phyloP scores from a whole-genome alignment of 129 eudicot genomes.

The Lonicera japonica region DNA sequence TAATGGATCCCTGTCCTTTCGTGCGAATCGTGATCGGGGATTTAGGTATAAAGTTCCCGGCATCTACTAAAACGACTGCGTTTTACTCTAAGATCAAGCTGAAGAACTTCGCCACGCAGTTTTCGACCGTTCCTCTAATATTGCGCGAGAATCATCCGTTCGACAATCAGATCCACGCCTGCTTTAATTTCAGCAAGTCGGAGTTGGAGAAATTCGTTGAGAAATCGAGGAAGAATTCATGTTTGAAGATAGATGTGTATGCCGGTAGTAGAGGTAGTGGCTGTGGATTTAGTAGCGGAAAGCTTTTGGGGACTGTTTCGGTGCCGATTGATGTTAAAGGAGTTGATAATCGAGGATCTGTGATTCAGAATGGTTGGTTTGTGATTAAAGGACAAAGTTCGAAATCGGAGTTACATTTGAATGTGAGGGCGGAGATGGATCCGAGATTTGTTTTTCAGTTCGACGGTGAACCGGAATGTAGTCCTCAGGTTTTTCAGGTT shows the following conservation, averaged over 20 bases:
- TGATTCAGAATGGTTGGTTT: conserved; percentile 69
- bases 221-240: conserved; percentile 3
- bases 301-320: conserved; percentile 39
- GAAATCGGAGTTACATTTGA: conserved; percentile 35
- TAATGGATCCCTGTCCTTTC: conserved; percentile 83
- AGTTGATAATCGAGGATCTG: conserved; percentile 20
- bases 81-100: conserved; percentile 65
- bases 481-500: conserved; percentile 90
- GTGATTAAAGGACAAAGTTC: conserved; percentile 29
- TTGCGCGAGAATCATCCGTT: conserved; percentile 29
- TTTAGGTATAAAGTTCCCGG: conserved; percentile 30
- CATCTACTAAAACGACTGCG: background rate
- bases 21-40: conserved; percentile 43
- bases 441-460: conserved; percentile 86
- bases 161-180: conserved; percentile 38
- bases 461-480: conserved; percentile 86
- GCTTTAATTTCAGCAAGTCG: conserved; percentile 41
- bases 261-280: conserved; percentile 14
- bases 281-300: conserved; percentile 50
- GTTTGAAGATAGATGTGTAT: conserved; percentile 43
- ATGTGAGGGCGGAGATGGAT: conserved; percentile 64
- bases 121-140: conserved; percentile 23
- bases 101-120: conserved; percentile 41
- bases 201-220: conserved; percentile 42
- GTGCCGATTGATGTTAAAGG: conserved; percentile 42